Base-by-base conservation (phyloP, 2,329 filamentous ascomycete genomes). In the Pyricularia pennisetigena region DNA sequence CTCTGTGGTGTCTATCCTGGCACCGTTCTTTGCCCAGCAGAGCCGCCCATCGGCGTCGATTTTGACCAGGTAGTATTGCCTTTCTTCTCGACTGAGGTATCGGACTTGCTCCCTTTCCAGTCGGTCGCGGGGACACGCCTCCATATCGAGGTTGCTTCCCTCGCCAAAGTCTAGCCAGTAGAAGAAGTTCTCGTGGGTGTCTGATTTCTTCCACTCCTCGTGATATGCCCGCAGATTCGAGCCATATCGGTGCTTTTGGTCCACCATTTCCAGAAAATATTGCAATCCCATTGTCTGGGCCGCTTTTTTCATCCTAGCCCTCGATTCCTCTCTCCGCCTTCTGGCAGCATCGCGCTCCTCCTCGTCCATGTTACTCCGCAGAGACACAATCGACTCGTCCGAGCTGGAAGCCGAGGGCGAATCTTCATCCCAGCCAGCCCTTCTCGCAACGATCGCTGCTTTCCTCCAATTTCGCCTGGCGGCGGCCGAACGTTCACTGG, bases 91-190 rank as follows among this genome's bases (percentile, higher is more conserved):
- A 6, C 89, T 92, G 26, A 97, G 80, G 75, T 97, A 97, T 23
- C 94, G 86, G 1, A 97, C 91, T 73, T 89, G 88, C 76, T 97
- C 92, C 28, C 86, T 84, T 67, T 95, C 91, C 7, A 97, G 81
- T 16, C 87, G 82, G 69, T 91, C 89, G 49, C 94, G 84, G 1
- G 92, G 89, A 71, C 93, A 93, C 0, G 86, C 84, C 3, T 87
- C 84, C 14, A 94, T 80, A 71, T 94, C 90, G 62, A 95, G 75
- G 57, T 85, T 77, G 72, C 82, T 87, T 0, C 94, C 94, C 65
- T 89, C 89, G 5, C 94, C 94, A 69, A 90, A 83, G 75, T 97
- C 94, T 1, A 97, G 82, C 93, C 94, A 97, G 79, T 93, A 94
- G 77, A 97, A 97, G 83, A 94, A 97, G 75, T 95, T 97, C 76